Conservation (phyloP, 805 yeast species). For the Candida chauliodis region DNA sequence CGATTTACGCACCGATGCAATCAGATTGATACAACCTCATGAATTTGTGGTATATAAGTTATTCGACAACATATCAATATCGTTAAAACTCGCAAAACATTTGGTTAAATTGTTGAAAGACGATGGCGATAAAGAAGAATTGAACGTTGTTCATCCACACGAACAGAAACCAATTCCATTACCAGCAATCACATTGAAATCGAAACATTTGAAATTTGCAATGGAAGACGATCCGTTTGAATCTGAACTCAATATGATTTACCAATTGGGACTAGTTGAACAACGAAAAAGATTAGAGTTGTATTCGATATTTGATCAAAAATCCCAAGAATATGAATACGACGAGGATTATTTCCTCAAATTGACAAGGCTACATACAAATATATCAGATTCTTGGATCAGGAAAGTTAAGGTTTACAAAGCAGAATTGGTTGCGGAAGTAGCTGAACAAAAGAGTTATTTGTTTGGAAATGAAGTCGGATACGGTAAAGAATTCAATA, state of each 20-base stretch:
- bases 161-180: constrained; percentile 24
- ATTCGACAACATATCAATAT: constrained; percentile 35
- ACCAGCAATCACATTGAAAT: constrained; percentile 26
- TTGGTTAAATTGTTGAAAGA: constrained; percentile 23
- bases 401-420: constrained; percentile 51
- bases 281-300: constrained; percentile 37
- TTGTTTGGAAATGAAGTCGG: constrained; percentile 34
- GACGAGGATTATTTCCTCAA: constrained; percentile 25
- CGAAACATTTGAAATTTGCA: constrained; percentile 24
- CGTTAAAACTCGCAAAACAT: constrained; percentile 32
- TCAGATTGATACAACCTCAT: constrained; percentile 37
- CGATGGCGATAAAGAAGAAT: constrained; percentile 8
- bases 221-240: constrained; percentile 48
- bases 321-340: constrained; percentile 10
- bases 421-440: constrained; percentile 30
- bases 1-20: constrained; percentile 20
- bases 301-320: constrained; percentile 19
- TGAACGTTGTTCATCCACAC: constrained; percentile 25
- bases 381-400: constrained; percentile 69
- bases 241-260: constrained; percentile 36
- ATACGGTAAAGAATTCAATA: constrained; percentile 16
- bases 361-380: constrained; percentile 32
- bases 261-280: constrained; percentile 38
- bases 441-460: constrained; percentile 31
- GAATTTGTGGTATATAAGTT: constrained; percentile 33